Percentiles rank a stretch among this genome's conserved stretches.
Conservation (phyloP, 257 asterid genomes). For the Solanum rostratum region DNA sequence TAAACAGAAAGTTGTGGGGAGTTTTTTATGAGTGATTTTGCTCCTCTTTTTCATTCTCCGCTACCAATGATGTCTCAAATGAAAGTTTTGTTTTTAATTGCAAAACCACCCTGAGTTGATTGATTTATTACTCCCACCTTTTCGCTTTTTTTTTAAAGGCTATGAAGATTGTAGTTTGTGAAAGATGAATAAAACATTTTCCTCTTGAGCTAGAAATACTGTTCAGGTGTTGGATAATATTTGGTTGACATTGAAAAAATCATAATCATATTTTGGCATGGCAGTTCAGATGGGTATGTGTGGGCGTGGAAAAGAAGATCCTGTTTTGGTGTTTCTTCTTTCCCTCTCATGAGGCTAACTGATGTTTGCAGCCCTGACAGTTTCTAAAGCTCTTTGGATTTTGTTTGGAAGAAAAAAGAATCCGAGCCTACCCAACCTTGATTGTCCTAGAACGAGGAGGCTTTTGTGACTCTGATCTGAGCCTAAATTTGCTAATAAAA, state of each 20-base stretch:
- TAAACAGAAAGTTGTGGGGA: neutral
- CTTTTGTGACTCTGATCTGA: neutral
- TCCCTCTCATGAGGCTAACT: neutral
- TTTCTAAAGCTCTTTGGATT: neutral
- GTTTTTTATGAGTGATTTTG: constrained; percentile 25
- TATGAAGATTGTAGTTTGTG: neutral
- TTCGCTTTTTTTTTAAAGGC: neutral
- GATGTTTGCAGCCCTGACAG: neutral
- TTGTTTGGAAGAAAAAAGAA: neutral
- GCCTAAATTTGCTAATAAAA: neutral
- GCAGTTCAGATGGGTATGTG: neutral
- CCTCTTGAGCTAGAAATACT: neutral
- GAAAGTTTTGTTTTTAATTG: neutral
- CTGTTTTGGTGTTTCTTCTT: neutral
- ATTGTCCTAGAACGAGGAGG: no score
- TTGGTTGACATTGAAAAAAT: no score
- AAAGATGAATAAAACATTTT: neutral
- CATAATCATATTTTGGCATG: neutral
- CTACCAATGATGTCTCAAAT: constrained; percentile 11
- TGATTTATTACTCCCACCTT: neutral
- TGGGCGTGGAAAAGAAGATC: neutral
- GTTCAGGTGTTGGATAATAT: no score
- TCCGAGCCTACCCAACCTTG: neutral
- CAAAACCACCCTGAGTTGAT: neutral
- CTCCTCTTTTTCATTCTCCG: constrained; percentile 4